Base-by-base conservation (phyloP, 495 filamentous ascomycete species). In the Aspergillus carlsbadensis region DNA sequence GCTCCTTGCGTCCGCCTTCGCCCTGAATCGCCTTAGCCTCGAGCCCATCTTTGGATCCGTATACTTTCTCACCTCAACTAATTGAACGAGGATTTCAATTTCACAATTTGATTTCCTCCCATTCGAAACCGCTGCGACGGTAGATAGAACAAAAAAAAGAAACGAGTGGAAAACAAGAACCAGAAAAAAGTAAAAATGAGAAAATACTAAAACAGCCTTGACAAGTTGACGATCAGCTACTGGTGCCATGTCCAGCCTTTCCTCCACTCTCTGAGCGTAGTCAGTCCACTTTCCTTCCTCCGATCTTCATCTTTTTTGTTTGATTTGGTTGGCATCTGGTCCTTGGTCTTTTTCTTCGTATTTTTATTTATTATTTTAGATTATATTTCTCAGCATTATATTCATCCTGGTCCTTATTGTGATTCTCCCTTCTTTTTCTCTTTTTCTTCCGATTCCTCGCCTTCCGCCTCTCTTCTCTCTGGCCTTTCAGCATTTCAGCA, bases 221-320 rank as follows among this genome's bases (percentile, higher is more conserved):
- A 60, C 39, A 21, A 54, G 11, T 52, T 46, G 47, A 60, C 39
- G 31, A 54, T 57, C 58, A 51, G 52, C 54, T 64, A 65, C 58
- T 65, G 62, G 62, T 65, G 62, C 62, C 62, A 65, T 65, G 62
- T 61, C 56, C 58, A 59, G 52, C 58, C 54, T 45, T 57, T 61
- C 52, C 58, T 54, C 57, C 62, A 58, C 57, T 58, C 58, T 58
- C 44, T 34, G 14, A 39, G 36, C 47, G 46, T 35, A 47, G 34
- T 56, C 41, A 47, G 34, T 56, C 35, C 42, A 39, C 53, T 56
- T 54, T 54, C 56, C 50, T 52, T 54, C 48, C 42, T 54, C 50
- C 35, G 54, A 57, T 52, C 56, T 54, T 44, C 43, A 39, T 59
- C 48, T 58, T 52, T 52, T 56, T 50, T 24, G n/a, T 55, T 58